phyloP scores from a whole-genome alignment of 2,329 filamentous ascomycete genomes.

The Penicillium sp. region DNA sequence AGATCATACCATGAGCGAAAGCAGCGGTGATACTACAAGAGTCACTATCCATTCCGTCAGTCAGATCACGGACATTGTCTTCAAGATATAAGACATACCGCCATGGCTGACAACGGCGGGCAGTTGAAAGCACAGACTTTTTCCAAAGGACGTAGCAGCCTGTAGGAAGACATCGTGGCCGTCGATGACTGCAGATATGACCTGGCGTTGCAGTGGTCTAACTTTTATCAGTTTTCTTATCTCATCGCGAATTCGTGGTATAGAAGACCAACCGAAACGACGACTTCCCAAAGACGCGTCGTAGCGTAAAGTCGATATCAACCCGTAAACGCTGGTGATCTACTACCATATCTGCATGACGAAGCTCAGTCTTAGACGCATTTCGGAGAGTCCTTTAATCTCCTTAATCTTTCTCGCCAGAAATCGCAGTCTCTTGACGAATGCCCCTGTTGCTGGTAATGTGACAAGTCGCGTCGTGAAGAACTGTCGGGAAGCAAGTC shows the following conservation, averaged over 20 bases:
- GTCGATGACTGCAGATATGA: constrained; percentile 75
- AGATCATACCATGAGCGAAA: constrained; percentile 74
- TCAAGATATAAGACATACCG: constrained; percentile 52
- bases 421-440: constrained; percentile 1
- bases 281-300: constrained; percentile 68
- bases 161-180: constrained; percentile 91
- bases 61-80: background rate
- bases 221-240: background rate
- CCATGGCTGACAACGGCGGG: constrained; percentile 84
- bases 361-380: constrained; percentile 4
- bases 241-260: background rate
- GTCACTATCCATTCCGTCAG: constrained; percentile 57
- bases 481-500: background rate
- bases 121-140: constrained; percentile 88
- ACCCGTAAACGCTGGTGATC: constrained; percentile 26
- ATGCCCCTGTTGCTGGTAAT: background rate
- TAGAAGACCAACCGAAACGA: constrained; percentile 61
- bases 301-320: constrained; percentile 71
- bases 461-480: background rate
- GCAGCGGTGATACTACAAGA: constrained; percentile 81
- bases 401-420: background rate
- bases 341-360: constrained; percentile 29
- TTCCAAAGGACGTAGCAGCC: constrained; percentile 72
- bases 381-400: background rate
- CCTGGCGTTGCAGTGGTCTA: constrained; percentile 80